Base-by-base conservation (phyloP, 176 grass and related monocot genomes). In the Zizania latifolia region DNA sequence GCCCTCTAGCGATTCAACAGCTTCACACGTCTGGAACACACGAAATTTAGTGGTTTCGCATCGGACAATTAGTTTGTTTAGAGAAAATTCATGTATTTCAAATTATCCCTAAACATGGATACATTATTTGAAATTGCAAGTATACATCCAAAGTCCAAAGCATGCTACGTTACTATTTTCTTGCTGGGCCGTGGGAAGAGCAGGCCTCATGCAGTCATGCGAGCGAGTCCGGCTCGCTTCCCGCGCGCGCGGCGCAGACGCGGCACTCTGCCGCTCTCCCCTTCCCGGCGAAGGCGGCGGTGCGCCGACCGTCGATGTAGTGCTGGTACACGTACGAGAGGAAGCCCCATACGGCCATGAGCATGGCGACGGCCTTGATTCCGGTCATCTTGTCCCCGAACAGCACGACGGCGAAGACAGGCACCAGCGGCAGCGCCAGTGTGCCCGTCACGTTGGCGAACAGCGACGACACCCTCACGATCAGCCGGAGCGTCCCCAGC, bases 311-410 rank as follows among this genome's bases (percentile, higher is more conserved):
- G 65, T 94, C 89, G 28, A 94, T 23, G 88, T 92, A 90, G 38
- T 90, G 84, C 63, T 99, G 95, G 68, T 99, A 94, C 2, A 94
- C 53, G 83, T 94, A 94, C 9, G 95, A 92, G 26, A 85, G 57
- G 53, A 99, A 99, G 0, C 95, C 95, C 95, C 95, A 99, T 0
- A 99, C 0, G 0, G 91, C 95, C 61, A 99, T 91, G 75, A 98
- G 74, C 78, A 98, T 78, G 10, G 95, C 60, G 1, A 98, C 62
- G 10, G 70, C 59, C 84, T 92, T 98, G 44, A 94, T 61, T 0
- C 89, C 95, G 15, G 88, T 82, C 86, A 99, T 98, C 62, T 4
- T 58, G 68, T 99, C 91, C 35, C 79, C 74, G 50, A 99, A 99
- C 62, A 98, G 72, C 19, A 40, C 68, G 14, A 92, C 95, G 5